Conservation (phyloP, 345 rosid genomes). For the Arabidopsis arenosa region DNA sequence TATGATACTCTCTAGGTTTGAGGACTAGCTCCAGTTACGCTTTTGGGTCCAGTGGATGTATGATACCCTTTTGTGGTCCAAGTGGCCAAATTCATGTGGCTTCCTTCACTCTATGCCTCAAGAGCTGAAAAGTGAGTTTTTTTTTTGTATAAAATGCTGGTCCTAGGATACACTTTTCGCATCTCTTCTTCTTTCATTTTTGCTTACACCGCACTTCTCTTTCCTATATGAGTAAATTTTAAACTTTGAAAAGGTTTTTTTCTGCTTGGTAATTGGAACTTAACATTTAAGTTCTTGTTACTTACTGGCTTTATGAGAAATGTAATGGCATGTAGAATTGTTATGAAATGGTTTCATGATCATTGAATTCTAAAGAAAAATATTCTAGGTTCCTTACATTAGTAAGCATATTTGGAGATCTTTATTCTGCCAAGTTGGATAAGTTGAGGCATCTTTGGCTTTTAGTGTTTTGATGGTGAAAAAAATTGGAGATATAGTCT, state of each 20-base stretch:
- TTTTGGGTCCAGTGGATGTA: constrained; percentile 31
- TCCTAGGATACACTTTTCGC: constrained; percentile 43
- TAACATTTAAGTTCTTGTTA: constrained; percentile 3
- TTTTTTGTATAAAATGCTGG: constrained; percentile 45
- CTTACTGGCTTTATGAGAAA: constrained; percentile 9
- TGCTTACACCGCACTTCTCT: constrained; percentile 25
- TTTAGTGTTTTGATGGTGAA: constrained; percentile 2
- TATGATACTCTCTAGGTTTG: constrained; percentile 27
- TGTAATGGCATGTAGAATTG: constrained; percentile 18
- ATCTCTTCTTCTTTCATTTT: constrained; percentile 40
- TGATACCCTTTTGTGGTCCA: constrained; percentile 42
- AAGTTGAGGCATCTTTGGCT: constrained; percentile 14
- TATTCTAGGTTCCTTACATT: constrained; percentile 12
- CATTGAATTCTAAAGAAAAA: constrained; percentile 30
- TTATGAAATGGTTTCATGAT: constrained; percentile 23
- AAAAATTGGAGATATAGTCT: neutral
- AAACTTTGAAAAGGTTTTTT: neutral
- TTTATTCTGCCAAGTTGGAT: constrained; percentile 5
- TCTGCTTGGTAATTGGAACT: constrained; percentile 17
- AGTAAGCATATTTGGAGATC: constrained; percentile 14
- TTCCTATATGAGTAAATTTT: neutral
- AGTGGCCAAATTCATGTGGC: constrained; percentile 41
- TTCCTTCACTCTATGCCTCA: constrained; percentile 25
- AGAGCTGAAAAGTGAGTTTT: constrained; percentile 30
- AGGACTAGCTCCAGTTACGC: constrained; percentile 11